phyloP scores from a whole-genome alignment of 1,284 basidiomycete genomes.

The Cutaneotrichosporon cavernicola region DNA sequence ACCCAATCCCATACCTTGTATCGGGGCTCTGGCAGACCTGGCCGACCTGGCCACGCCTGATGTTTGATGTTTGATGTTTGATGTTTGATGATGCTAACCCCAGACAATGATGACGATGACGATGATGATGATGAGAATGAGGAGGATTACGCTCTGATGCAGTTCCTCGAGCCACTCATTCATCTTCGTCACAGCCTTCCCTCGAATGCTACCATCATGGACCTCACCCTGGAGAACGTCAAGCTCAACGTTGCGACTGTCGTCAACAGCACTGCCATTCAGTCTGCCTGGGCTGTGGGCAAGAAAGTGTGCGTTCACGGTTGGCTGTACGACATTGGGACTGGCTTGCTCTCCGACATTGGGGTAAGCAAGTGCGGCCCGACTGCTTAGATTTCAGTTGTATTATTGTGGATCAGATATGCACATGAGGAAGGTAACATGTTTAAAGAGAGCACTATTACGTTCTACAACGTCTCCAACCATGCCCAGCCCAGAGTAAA shows the following conservation, averaged over 20 bases:
- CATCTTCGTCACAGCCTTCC: slow-evolving; percentile 60
- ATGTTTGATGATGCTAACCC: background rate
- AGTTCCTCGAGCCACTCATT: slow-evolving; percentile 73
- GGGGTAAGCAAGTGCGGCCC: slow-evolving; percentile 50
- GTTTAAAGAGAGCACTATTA: too few relatives aligned
- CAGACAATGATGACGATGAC: slow-evolving; percentile 15
- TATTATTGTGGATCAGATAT: background rate
- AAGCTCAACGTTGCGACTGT: slow-evolving; percentile 72
- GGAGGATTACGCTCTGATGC: slow-evolving; percentile 55
- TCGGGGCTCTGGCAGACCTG: background rate
- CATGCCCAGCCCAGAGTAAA: too few relatives aligned
- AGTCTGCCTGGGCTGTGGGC: slow-evolving; percentile 67
- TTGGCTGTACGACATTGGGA: slow-evolving; percentile 74
- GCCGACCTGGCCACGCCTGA: background rate
- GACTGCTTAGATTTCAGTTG: background rate
- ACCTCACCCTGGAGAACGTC: slow-evolving; percentile 74
- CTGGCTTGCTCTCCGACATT: slow-evolving; percentile 70
- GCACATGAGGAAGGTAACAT: too few relatives aligned
- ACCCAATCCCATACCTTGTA: background rate
- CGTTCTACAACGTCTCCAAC: too few relatives aligned
- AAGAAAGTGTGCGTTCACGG: slow-evolving; percentile 72
- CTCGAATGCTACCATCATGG: slow-evolving; percentile 55
- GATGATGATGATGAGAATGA: slow-evolving; percentile 16
- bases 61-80: background rate
- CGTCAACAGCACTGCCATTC: slow-evolving; percentile 57